Base-by-base conservation (phyloP, 306 rosid species). In the Fragaria iinumae region DNA sequence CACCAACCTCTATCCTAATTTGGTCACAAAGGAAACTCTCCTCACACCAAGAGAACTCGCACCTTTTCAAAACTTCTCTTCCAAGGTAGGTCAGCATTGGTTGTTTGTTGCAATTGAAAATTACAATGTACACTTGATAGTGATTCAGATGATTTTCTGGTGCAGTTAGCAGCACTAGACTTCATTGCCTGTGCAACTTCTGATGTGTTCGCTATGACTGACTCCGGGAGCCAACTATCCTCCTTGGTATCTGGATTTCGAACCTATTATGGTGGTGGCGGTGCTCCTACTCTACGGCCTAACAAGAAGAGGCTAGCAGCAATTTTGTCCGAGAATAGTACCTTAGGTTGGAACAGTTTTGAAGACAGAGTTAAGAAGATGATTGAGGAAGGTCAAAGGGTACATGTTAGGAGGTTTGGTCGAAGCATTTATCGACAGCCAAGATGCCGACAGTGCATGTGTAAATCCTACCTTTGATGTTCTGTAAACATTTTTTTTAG, bases 161-260 rank as follows among this genome's bases (percentile, higher is more conserved):
- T 87, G 90, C 89, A 92, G 97, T 68, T 95, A 74, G 98, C 97
- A 73, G 98, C 98, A 34, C 84, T 95, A 88, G 98, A 95, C 80
- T 90, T 92, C 71, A 90, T 95, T 47, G 96, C 96, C 2, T 95
- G 97, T 80, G 96, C 96, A 78, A 92, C 91, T 72, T 90, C 97
- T 23, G 88, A 95, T 88, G 97, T 95, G 62, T 95, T 95, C 72
- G 93, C 97, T 68, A 95, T 95, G 96, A 95, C 97, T 0, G 98
- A 95, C 74, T 90, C 98, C n/a, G 97, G 98, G 63, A 92, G 98
- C 92, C 97, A 92, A 90, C 90, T 95, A 69, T 92, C 98, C 52
- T 95, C 98, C 47, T 71, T 95, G 77, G 98, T 95, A 66, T 88
- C 98, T 47, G 98, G 98, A 67, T 84, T 88, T 79, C 88, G 97